Evolutionary conservation across 148 eudicot genomes (phyloP).

Genomic region (Camellia japonica): DNA sequence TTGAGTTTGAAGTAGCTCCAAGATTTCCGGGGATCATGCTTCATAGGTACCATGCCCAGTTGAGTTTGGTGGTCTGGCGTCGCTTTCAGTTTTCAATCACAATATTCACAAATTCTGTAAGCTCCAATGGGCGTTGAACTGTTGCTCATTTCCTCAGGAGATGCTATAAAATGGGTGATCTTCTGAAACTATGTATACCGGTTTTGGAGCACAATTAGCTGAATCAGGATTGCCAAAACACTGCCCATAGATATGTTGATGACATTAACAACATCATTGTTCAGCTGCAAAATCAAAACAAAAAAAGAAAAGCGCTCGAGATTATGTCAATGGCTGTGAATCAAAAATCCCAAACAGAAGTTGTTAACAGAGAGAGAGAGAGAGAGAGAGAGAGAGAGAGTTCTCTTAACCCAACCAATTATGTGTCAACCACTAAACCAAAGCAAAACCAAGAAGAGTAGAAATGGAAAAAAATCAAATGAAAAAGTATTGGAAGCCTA

Average conservation of each 20-base stretch:
- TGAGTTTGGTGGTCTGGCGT: not conserved
- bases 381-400: not conserved
- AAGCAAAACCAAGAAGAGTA: not conserved
- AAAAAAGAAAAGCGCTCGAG: not conserved
- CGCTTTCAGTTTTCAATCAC: not conserved
- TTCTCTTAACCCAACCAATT: no score
- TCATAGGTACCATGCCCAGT: not conserved
- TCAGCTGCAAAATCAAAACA: constrained; percentile 53
- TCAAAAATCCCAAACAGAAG: not conserved
- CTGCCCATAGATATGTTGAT: constrained; percentile 81
- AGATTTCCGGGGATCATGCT: not conserved
- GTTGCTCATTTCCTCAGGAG: not conserved
- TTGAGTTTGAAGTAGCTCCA: not conserved
- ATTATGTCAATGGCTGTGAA: not conserved
- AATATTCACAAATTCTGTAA: not conserved
- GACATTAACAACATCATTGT: constrained; percentile 81
- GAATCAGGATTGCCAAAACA: not conserved
- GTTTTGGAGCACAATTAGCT: not conserved
- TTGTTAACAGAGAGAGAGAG: not conserved
- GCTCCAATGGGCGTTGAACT: not conserved
- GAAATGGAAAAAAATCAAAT: not conserved
- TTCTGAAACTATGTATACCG: not conserved
- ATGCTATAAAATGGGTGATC: not conserved
- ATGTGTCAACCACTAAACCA: not conserved
- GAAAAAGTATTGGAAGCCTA: constrained; percentile 28